Evolutionary conservation across 2,329 filamentous ascomycete genomes (phyloP), one percentile per base, ranked within the genome.

Genomic region (Colletotrichum tanaceti): DNA sequence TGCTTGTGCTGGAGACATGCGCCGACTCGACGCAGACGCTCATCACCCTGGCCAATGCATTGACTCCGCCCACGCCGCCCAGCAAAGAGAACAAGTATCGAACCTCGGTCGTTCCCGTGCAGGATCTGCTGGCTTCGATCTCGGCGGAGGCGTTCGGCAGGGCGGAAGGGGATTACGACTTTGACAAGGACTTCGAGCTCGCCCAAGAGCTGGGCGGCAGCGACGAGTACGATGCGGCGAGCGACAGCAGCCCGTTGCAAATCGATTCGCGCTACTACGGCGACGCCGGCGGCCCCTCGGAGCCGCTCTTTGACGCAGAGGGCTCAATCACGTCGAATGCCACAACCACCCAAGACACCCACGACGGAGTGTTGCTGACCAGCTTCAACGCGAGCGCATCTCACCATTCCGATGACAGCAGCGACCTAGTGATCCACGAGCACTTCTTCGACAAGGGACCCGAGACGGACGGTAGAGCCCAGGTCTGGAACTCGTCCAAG

Each of bases 21-120:
- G 96, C 96, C 38, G 96, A 99, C 79, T 99, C 96, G 1, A 98
- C 94, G 0, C 94, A 98, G 77, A 99, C 96, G 0, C 85, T 99
- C 16, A 91, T 97, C 60, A 86, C 87, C 2, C 86, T 97, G 49
- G 81, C 94, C 18, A 93, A 92, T 74, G 94, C 91, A 0, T 84
- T 99, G 5, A 89, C 90, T 44, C 96, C 95, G 5, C 95, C 96
- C 1, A 90, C 89, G 9, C 91, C 94, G 0, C 93, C 94, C 1
- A 95, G 88, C 74, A 93, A 91, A 70, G 90, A 92, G 73, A 88
- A 90, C 72, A 96, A 96, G 76, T 99, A 97, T 77, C 88, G 93
- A 43, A 98, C 94, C 0, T 89, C 95, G 70, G 87, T 97, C 4
- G 89, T 97, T 68, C 94, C 94, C 0, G 87, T 99, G 7, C 85